phyloP scores from a whole-genome alignment of 768 basidiomycete species.

The Lactifluus pinguis region DNA sequence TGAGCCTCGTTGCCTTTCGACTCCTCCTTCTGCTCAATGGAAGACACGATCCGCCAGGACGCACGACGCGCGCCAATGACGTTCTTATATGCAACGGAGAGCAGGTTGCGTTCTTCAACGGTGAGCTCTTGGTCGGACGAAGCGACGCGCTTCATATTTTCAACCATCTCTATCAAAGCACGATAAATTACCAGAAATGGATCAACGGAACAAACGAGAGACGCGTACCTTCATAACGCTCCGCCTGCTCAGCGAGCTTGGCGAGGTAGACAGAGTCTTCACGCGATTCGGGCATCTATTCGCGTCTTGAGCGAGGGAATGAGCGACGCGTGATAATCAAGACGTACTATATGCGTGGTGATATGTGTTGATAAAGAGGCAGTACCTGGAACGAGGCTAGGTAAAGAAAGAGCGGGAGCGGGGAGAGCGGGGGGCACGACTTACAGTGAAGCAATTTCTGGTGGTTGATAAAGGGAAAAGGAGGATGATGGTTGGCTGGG shows the following conservation, averaged over 20 bases:
- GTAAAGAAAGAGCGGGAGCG: conserved; percentile 13
- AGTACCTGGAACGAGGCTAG: conserved; percentile 15
- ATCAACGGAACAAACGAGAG: background rate
- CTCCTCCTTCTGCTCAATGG: conserved; percentile 99
- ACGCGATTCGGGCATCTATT: conserved; percentile 74
- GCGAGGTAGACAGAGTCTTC: conserved; percentile 99
- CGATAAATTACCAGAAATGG: conserved; percentile 11
- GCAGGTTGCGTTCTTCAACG: conserved; percentile 95
- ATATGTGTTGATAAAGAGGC: conserved; percentile 19
- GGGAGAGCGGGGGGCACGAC: conserved; percentile 6
- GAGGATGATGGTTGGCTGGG: conserved; percentile 16
- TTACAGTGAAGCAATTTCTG: conserved; percentile 9
- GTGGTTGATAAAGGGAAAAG: conserved; percentile 18
- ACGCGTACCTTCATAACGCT: conserved; percentile 88
- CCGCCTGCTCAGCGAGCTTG: conserved; percentile 99
- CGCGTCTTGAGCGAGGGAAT: conserved; percentile 3
- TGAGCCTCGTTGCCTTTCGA: conserved; percentile 95
- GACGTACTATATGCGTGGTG: conserved; percentile 17
- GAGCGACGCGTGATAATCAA: background rate
- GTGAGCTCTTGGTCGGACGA: conserved; percentile 97
- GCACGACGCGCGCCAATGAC: conserved; percentile 97
- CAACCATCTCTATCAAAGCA: conserved; percentile 74
- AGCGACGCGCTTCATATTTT: conserved; percentile 99
- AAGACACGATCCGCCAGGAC: conserved; percentile 96
- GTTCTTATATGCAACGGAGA: conserved; percentile 99